These are phyloP conservation scores for Microbotryum lychnidis-dioicae DNA, from an alignment of 1,284 basidiomycete species.

Conservation along the genomic window DNA sequence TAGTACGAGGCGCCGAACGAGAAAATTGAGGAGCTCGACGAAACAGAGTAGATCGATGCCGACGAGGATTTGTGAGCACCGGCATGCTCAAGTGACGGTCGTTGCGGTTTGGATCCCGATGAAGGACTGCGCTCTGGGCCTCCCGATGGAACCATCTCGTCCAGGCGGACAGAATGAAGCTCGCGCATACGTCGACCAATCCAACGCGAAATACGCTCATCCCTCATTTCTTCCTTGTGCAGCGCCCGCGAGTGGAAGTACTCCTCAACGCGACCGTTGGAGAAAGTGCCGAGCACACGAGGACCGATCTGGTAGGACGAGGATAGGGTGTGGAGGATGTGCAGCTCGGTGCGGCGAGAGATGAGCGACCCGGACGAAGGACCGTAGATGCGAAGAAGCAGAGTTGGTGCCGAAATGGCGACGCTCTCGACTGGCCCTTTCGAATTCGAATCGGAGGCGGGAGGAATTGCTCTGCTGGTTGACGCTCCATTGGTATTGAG, in stretches of 20 bases:
- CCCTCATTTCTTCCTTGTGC: slow-evolving; percentile 63
- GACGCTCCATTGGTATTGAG: no score
- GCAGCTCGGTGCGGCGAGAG: slow-evolving; percentile 71
- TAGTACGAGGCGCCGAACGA: slow-evolving; percentile 26
- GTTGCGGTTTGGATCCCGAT: not conserved
- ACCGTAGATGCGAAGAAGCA: slow-evolving; percentile 83
- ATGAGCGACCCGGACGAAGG: slow-evolving; percentile 75
- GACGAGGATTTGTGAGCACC: not conserved
- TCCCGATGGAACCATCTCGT: slow-evolving; percentile 46
- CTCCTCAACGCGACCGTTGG: slow-evolving; percentile 85
- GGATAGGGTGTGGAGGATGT: slow-evolving; percentile 76
- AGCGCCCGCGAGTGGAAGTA: slow-evolving; percentile 81
- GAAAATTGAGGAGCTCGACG: slow-evolving; percentile 27
- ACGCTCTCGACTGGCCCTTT: slow-evolving; percentile 5
- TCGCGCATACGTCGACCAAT: slow-evolving; percentile 88
- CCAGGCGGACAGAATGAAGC: slow-evolving; percentile 78
- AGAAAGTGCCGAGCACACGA: slow-evolving; percentile 81
- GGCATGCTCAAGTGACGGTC: slow-evolving; percentile 1
- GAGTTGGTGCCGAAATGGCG: slow-evolving; percentile 48
- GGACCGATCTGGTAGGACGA: slow-evolving; percentile 82
- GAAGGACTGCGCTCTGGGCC: not conserved
- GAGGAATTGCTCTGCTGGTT: not conserved
- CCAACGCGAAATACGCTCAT: slow-evolving; percentile 64
- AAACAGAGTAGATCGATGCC: slow-evolving; percentile 25
- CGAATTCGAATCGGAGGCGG: not conserved